Conservation (phyloP, 2,329 filamentous ascomycete genomes). For the Alternaria metachromatica region DNA sequence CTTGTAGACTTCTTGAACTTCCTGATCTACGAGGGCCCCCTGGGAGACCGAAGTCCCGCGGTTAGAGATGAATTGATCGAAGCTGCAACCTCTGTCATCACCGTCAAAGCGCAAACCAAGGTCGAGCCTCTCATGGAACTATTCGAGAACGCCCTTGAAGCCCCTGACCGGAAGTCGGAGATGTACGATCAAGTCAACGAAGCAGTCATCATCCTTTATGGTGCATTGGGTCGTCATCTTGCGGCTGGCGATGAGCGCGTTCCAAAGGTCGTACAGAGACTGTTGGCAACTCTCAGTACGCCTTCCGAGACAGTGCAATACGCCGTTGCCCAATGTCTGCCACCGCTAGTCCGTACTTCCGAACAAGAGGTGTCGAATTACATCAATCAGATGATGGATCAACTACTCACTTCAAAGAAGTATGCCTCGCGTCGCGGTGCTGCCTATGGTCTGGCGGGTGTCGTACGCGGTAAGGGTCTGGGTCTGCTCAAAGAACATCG, state of each 20-base stretch:
- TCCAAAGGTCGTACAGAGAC: constrained; percentile 82
- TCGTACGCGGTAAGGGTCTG: constrained; percentile 88
- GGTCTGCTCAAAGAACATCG: constrained; percentile 81
- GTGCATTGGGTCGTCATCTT: constrained; percentile 87
- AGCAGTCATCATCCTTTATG: constrained; percentile 96
- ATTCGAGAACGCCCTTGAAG: constrained; percentile 87
- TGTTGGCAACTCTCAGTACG: constrained; percentile 87
- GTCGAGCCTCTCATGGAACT: constrained; percentile 91
- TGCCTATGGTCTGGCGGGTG: constrained; percentile 90
- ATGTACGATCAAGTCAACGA: constrained; percentile 91
- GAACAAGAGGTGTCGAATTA: constrained; percentile 80
- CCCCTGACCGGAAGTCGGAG: constrained; percentile 80
- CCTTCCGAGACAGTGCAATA: constrained; percentile 97
- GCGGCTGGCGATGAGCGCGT: constrained; percentile 84
- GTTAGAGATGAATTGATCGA: constrained; percentile 93
- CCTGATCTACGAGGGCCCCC: constrained; percentile 81
- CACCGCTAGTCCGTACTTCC: constrained; percentile 84
- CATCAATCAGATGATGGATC: constrained; percentile 79
- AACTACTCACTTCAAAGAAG: constrained; percentile 84
- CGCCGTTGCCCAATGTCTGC: constrained; percentile 91
- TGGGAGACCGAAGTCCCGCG: constrained; percentile 79
- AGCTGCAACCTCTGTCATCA: constrained; percentile 81
- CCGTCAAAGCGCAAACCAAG: constrained; percentile 78
- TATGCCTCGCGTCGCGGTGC: constrained; percentile 93
- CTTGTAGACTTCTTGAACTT: constrained; percentile 83